Evolutionary conservation across 768 basidiomycete species (phyloP).

Genomic region (Russula virescens): DNA sequence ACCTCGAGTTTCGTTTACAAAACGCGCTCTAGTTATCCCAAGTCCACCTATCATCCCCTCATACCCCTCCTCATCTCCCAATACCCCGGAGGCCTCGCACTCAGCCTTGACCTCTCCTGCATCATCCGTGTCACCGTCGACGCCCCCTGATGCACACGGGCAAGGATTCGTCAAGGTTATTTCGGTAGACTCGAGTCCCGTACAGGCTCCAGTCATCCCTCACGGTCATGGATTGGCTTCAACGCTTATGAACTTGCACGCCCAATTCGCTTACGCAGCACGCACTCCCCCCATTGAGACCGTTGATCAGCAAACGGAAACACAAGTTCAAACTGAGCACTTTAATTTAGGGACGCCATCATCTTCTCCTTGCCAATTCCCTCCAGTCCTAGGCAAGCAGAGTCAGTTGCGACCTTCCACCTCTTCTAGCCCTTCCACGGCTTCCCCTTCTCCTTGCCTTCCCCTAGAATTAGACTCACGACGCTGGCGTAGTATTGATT

Average conservation of each 20-base stretch:
- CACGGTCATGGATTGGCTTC: conserved; percentile 2
- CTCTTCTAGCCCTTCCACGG: not conserved
- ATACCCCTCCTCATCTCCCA: conserved; percentile 26
- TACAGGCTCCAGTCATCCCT: conserved; percentile 11
- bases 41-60: conserved; percentile 13
- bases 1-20: conserved; percentile 18
- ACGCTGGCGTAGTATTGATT: not conserved
- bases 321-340: not conserved
- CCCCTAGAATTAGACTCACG: not conserved
- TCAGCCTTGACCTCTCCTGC: conserved; percentile 31
- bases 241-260: not conserved
- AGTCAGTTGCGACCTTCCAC: not conserved
- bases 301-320: not conserved
- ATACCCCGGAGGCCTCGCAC: conserved; percentile 30
- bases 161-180: conserved; percentile 10
- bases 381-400: not conserved
- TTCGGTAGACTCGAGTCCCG: conserved; percentile 15
- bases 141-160: conserved; percentile 26
- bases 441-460: not conserved
- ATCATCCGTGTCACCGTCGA: conserved; percentile 30
- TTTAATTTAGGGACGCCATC: not conserved
- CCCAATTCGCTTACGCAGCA: no score
- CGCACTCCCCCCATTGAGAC: no score
- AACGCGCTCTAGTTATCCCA: conserved; percentile 23
- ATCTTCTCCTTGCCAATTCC: not conserved